Evolutionary conservation across 108 stramenopile species (phyloP).

Genomic region (Cylindrotheca fusiformis): DNA sequence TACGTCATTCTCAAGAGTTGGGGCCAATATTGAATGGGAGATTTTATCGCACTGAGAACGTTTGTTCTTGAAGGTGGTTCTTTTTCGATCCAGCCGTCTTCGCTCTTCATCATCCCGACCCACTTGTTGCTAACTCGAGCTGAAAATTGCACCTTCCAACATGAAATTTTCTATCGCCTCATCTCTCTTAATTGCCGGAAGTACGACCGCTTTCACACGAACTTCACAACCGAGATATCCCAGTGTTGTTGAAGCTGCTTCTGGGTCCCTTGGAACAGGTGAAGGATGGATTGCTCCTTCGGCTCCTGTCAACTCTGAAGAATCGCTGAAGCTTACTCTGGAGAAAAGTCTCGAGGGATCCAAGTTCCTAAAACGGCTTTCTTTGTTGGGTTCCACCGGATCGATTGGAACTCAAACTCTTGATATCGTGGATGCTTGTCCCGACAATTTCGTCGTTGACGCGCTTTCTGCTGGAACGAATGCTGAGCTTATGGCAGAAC

Average conservation of each 20-base stretch:
- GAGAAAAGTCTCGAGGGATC: constrained; percentile 71
- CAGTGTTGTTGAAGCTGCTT: neutral
- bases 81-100: no score
- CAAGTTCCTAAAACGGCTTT: constrained; percentile 79
- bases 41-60: no score
- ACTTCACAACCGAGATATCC: neutral
- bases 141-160: neutral
- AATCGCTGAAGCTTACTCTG: constrained; percentile 67
- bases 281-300: constrained; percentile 79
- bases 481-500: constrained; percentile 86
- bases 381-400: constrained; percentile 89
- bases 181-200: neutral
- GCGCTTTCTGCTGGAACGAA: constrained; percentile 89
- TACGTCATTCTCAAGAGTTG: no score
- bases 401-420: constrained; percentile 96
- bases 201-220: neutral
- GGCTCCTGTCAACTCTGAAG: constrained; percentile 75
- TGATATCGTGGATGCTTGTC: constrained; percentile 92
- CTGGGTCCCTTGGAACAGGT: constrained; percentile 71
- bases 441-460: constrained; percentile 91
- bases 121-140: no score
- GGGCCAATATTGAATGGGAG: no score
- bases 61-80: no score
- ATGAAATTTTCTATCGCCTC: constrained; percentile 1
- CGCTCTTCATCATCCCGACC: no score